Base-by-base conservation (phyloP, 1,139 yeast genomes). In the Pichia sp. region DNA sequence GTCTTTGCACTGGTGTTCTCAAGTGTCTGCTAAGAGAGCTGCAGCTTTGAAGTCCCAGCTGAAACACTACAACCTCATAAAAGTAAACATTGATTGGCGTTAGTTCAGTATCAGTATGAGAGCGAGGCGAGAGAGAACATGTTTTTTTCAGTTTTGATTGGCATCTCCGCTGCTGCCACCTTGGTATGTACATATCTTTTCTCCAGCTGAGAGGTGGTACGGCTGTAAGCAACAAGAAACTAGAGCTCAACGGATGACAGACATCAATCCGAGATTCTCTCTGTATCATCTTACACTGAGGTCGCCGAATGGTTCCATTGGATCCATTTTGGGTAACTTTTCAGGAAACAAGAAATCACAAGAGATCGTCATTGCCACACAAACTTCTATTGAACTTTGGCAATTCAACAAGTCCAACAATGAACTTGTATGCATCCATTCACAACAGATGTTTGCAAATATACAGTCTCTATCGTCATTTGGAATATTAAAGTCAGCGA, bases 211-310 rank as follows among this genome's bases (percentile, higher is more conserved):
- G n/a, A n/a, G n/a, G n/a, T n/a, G n/a, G n/a, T n/a, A n/a, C n/a
- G n/a, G n/a, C n/a, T n/a, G n/a, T n/a, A n/a, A n/a, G n/a, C n/a
- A n/a, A n/a, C n/a, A n/a, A n/a, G n/a, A n/a, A n/a, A n/a, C n/a
- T n/a, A n/a, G n/a, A n/a, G n/a, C n/a, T n/a, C n/a, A n/a, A 8
- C 5, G 4, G 3, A 37, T 40, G 44, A 27, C 44, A 14, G 49
- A 47, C 21, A 44, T 50, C 6, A 56, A 62, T 38, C 67, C 68
- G 14, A 57, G 68, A n/a, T 53, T 78, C 37, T 69, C 63, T 42
- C 64, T 86, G 27, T 86, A 85, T 57, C 72, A 84, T 48, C 64
- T 81, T 41, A 81, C 94, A 5, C 62, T 86, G 22, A 69, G 69
- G 46, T 65, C 62, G 20, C 77, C 87, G 8, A 56, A 77, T 6